Conservation (phyloP, 1,284 basidiomycete species). For the Athelia sp. region DNA sequence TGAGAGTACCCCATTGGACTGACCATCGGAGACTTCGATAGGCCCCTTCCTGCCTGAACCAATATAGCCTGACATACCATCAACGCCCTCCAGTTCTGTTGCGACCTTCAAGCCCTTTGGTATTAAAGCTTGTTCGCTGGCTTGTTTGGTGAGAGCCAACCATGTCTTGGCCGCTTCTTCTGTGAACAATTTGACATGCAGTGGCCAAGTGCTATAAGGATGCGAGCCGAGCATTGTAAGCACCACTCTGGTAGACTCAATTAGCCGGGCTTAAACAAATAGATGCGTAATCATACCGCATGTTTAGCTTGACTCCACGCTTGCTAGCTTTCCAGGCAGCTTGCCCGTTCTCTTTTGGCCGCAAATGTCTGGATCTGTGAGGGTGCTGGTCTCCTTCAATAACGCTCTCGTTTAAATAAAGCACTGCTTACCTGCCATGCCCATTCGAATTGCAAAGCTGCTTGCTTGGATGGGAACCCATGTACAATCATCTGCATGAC, state of each 20-base stretch:
- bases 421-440: constrained; percentile 62
- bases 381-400: constrained; percentile 36
- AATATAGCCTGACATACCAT: constrained; percentile 49
- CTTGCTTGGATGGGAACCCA: constrained; percentile 82
- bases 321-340: constrained; percentile 21
- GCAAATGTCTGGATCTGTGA: constrained; percentile 50
- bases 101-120: constrained; percentile 46
- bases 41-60: constrained; percentile 50
- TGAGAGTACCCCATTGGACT: constrained; percentile 8
- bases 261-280: not conserved
- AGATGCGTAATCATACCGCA: constrained; percentile 32
- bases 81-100: constrained; percentile 69
- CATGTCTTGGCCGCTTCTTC: constrained; percentile 40
- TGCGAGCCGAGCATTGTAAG: constrained; percentile 51
- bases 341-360: constrained; percentile 29
- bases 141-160: constrained; percentile 34
- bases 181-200: constrained; percentile 68
- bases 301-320: constrained; percentile 36
- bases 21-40: constrained; percentile 66
- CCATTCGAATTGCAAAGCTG: constrained; percentile 89
- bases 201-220: constrained; percentile 60
- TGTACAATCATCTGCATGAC: constrained; percentile 87
- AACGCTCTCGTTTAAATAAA: too few species aligned
- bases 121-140: constrained; percentile 23
- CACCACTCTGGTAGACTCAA: constrained; percentile 31